phyloP scores from a whole-genome alignment of 306 rosid species.

The cucumber (Cucumis sativus) region DNA sequence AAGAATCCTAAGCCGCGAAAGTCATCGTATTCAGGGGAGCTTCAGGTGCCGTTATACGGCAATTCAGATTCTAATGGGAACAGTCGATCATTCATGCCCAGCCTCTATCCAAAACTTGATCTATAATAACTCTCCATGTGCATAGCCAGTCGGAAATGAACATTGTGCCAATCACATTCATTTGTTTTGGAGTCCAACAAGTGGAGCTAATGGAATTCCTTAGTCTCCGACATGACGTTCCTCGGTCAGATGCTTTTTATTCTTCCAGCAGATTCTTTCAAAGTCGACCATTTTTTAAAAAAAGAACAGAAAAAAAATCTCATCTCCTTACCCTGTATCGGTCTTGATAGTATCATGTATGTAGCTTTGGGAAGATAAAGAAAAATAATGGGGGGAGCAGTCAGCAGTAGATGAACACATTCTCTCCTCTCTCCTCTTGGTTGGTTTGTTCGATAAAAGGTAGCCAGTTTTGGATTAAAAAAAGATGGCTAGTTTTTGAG shows the following conservation, averaged over 20 bases:
- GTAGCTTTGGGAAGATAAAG: neutral
- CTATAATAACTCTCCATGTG: slow-evolving; percentile 3
- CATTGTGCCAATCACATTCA: neutral
- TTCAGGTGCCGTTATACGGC: slow-evolving; percentile 44
- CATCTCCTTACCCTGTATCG: neutral
- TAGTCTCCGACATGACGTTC: neutral
- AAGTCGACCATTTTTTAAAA: neutral
- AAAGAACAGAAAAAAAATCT: neutral
- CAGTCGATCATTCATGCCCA: slow-evolving; percentile 35
- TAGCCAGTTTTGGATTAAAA: neutral
- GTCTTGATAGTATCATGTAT: neutral
- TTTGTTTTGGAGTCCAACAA: neutral
- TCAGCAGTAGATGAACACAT: neutral
- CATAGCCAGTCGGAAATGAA: neutral
- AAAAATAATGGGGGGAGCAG: slow-evolving; percentile 3
- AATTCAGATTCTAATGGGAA: slow-evolving; percentile 71
- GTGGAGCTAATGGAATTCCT: neutral
- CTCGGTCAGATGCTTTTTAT: neutral
- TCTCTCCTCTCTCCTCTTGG: neutral
- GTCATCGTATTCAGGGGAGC: slow-evolving; percentile 91
- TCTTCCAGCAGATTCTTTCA: neutral
- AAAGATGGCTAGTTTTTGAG: neutral
- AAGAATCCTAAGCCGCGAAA: slow-evolving; percentile 54
- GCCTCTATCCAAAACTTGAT: slow-evolving; percentile 59
- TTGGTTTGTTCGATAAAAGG: neutral